A percentile compares a stretch with the other conserved stretches of the same genome.
Evolutionary conservation across 805 yeast species (phyloP).

Genomic region (Candida yuanshanica): DNA sequence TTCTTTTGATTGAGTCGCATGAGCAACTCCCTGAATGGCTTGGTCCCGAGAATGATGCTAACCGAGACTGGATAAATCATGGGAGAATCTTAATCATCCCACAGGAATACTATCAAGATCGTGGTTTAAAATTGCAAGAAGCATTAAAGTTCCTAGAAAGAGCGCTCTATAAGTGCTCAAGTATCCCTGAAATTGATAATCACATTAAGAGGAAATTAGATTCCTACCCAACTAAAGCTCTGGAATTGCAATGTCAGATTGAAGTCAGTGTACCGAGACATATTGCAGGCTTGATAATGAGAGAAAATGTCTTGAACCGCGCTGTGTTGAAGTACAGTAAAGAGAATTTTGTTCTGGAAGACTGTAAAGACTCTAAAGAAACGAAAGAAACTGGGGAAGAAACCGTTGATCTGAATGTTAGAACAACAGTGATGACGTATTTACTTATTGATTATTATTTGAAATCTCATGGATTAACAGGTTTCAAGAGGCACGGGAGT

Average conservation of each 20-base stretch:
- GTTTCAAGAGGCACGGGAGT: slow-evolving; percentile 4
- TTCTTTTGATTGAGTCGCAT: slow-evolving; percentile 43
- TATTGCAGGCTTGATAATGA: slow-evolving; percentile 16
- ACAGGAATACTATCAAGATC: slow-evolving; percentile 26
- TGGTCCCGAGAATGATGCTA: slow-evolving; percentile 38
- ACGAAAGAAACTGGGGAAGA: slow-evolving; percentile 1
- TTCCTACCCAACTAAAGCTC: slow-evolving; percentile 26
- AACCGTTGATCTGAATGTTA: slow-evolving; percentile 14
- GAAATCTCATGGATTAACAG: slow-evolving; percentile 1
- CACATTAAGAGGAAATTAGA: slow-evolving; percentile 14
- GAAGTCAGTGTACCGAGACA: slow-evolving; percentile 13
- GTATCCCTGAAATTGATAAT: slow-evolving; percentile 19
- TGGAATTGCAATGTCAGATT: slow-evolving; percentile 20
- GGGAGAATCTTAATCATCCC: slow-evolving; percentile 38
- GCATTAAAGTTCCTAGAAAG: slow-evolving; percentile 35
- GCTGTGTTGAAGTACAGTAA: slow-evolving; percentile 7
- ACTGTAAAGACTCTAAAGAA: not conserved
- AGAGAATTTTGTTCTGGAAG: slow-evolving; percentile 1
- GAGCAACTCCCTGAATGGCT: slow-evolving; percentile 44
- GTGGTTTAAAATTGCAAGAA: slow-evolving; percentile 33
- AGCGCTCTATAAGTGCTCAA: slow-evolving; percentile 31
- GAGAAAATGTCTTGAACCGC: slow-evolving; percentile 6
- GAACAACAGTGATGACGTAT: slow-evolving; percentile 17
- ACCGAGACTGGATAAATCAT: slow-evolving; percentile 48
- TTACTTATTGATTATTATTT: slow-evolving; percentile 12